Evolutionary conservation across 2,329 filamentous ascomycete species (phyloP).

Genomic region (Paracorniculantispora psalliotae): DNA sequence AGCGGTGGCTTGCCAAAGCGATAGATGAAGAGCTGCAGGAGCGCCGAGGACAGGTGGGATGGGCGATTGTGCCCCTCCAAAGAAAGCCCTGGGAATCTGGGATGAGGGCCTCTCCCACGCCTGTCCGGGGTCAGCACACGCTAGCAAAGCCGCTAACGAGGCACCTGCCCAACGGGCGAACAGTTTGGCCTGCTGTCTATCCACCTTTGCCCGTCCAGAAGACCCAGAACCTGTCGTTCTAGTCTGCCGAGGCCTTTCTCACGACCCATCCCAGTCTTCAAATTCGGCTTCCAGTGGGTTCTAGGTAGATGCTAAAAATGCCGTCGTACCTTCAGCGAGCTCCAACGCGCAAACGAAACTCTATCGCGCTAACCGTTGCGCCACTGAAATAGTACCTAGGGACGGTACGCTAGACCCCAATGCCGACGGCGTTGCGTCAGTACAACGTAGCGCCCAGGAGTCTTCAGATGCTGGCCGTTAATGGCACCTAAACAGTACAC

Average conservation of each 20-base stretch:
- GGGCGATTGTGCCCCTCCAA: constrained; percentile 5
- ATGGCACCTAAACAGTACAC: neutral
- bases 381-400: constrained; percentile 3
- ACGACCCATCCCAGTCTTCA: neutral
- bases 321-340: neutral
- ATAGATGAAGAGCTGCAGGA: neutral
- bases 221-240: neutral
- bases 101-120: neutral
- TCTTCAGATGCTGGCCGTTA: neutral
- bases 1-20: constrained; percentile 6
- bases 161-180: too few species aligned
- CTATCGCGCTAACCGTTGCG: constrained; percentile 8
- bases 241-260: too few species aligned
- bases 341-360: neutral
- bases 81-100: neutral
- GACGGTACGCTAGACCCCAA: neutral
- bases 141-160: neutral
- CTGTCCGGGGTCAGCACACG: neutral
- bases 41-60: constrained; percentile 4
- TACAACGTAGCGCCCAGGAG: neutral
- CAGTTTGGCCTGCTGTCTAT: too few species aligned
- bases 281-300: neutral
- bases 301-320: too few species aligned
- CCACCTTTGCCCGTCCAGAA: neutral
- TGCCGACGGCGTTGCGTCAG: neutral